Evolutionary conservation across 371 early-diverging fungal genomes (phyloP), one percentile per base, ranked within the genome.

Genomic region (Quaeritorhiza haematococci): DNA sequence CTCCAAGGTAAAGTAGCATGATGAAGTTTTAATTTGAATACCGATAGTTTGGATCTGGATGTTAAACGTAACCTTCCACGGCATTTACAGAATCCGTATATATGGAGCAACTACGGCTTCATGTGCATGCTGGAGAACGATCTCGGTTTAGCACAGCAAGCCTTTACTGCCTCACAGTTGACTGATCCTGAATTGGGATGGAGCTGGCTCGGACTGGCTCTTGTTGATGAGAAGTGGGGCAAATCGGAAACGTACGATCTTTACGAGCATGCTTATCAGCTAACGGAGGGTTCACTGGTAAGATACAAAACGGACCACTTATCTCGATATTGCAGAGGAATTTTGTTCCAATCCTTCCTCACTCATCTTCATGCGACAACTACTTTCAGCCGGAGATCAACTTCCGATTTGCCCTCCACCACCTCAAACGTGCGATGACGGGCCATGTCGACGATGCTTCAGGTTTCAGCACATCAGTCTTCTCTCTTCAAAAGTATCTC

Each of bases 51-150:
- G n/a, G n/a, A n/a, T n/a, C n/a, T n/a, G n/a, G n/a, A n/a, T n/a
- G n/a, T n/a, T n/a, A n/a, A n/a, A n/a, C n/a, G n/a, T n/a, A n/a
- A n/a, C n/a, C n/a, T n/a, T n/a, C n/a, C n/a, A n/a, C n/a, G n/a
- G n/a, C n/a, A n/a, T n/a, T n/a, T n/a, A n/a, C n/a, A n/a, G n/a
- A n/a, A n/a, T n/a, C n/a, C n/a, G n/a, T n/a, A n/a, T n/a, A n/a
- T n/a, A n/a, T 93, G 91, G 91, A 79, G 87, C 1, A 93, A 92
- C 59, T 78, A 90, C 49, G 96, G 93, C 0, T 87, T 83, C 66
- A 62, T 93, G n/a, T 92, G 87, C 63, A 57, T 92, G 27, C 63
- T 82, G 1, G 69, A 82, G 32, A 74, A 82, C 23, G 94, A 96
- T 55, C 63, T 82, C 30, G 91, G 90, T 33, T 77, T 96, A 33